Evolutionary conservation across 352 stramenopile genomes (phyloP), one percentile per base, ranked within the genome.

Genomic region (Phytophthora hybrid): DNA sequence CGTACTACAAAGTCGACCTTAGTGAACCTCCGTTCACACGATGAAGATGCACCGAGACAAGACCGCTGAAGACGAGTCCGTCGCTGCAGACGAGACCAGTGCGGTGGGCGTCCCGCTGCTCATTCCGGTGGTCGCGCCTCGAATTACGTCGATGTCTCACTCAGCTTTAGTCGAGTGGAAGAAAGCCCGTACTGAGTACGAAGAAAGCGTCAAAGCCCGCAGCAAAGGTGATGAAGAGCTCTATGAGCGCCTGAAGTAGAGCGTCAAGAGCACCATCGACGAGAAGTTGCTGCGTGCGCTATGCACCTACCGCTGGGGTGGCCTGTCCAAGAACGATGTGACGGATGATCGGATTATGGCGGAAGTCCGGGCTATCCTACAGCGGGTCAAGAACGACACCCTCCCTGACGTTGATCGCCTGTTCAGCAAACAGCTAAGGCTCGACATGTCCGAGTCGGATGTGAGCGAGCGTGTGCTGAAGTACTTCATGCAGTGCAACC

Each of bases 1-100:
- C 63, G 63, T 69, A 63, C 63, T 69, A 69, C 63, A 69, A 69
- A 69, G 62, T 69, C 52, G 62, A 41, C 62, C 62, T 69, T 62
- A 69, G 62, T 62, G 52, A 69, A 62, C 52, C 51, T 39, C 0
- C 39, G 62, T 69, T 69, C 62, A 62, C 62, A 62, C 37, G 52
- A 69, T 69, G 51, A 69, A 57, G 37, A 69, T 23, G 31, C 51
- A n/a, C 39, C 46, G 18, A 37, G 34, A n/a, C 51, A 55, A 54
- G 53, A 39, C 34, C 5, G 11, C 37, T 21, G 23, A 60, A 13
- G 23, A 21, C 19, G 41, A 23, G 29, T 3, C 11, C 3, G 10
- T 19, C 8, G 3, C 26, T 16, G 29, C 6, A 1, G 54, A 63
- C 9, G 53, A 62, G 11, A 47, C 19, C 11, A 57, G 56, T 39